Percentiles rank a stretch among this genome's conserved stretches.
Evolutionary conservation across 345 rosid genomes (phyloP).

Genomic region (Adansonia digitata): DNA sequence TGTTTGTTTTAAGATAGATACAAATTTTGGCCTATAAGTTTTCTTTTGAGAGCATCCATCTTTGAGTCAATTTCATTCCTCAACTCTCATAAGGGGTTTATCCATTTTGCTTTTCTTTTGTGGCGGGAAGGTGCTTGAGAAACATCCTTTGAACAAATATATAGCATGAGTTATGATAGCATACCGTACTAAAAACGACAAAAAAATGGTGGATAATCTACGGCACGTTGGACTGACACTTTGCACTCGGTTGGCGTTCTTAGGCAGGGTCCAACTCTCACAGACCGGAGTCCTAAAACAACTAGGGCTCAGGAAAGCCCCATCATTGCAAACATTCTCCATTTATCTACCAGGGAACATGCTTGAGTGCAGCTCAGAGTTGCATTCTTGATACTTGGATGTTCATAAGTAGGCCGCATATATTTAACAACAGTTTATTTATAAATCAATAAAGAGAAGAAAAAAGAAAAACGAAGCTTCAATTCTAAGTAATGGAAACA

Average conservation of each 20-base stretch:
- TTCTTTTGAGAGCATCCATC: background rate
- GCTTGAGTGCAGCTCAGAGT: background rate
- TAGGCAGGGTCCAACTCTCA: too few species aligned
- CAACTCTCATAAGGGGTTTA: background rate
- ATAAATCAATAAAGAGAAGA: background rate
- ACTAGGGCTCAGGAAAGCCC: background rate
- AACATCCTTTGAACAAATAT: background rate
- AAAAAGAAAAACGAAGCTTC: background rate
- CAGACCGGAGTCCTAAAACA: too few species aligned
- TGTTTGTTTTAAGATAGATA: background rate
- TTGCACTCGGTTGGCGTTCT: too few species aligned
- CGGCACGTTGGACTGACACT: too few species aligned
- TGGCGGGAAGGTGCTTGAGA: too few species aligned
- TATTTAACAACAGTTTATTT: background rate
- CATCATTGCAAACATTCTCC: background rate
- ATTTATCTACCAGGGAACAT: background rate
- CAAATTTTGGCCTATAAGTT: background rate
- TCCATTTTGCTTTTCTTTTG: background rate
- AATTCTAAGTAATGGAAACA: background rate
- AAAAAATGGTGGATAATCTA: background rate
- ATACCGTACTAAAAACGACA: background rate
- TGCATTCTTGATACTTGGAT: background rate
- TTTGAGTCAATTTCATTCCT: background rate
- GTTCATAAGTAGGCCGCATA: background rate
- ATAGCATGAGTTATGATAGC: background rate